Evolutionary conservation across 352 stramenopile genomes (phyloP).

Genomic region (Thraustochytrium striatum): DNA sequence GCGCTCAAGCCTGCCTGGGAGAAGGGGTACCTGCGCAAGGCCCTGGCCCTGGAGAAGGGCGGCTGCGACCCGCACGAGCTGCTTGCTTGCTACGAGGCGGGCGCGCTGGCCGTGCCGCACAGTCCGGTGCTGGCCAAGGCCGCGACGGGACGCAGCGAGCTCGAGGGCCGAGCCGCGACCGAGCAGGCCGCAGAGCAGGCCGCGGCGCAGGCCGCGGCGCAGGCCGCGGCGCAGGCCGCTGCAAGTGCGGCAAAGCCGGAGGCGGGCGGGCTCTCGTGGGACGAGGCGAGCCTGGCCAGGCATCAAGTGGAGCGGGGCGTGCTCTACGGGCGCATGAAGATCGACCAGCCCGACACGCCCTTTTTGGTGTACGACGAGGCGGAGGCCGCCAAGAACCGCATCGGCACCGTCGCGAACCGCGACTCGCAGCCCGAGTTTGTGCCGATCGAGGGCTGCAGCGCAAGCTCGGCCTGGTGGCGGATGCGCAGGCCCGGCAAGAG

Average conservation of each 20-base stretch:
- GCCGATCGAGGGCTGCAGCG: background rate
- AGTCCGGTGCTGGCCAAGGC: background rate
- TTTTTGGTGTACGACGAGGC: slow-evolving; percentile 40
- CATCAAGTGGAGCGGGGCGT: slow-evolving; percentile 23
- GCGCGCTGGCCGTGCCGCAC: slow-evolving; percentile 3
- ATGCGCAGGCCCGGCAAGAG: no score
- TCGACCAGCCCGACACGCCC: slow-evolving; percentile 40
- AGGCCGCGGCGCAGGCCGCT: background rate
- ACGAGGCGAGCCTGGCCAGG: background rate
- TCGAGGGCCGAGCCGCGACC: no score
- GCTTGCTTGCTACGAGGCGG: slow-evolving; percentile 14
- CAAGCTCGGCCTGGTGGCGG: slow-evolving; percentile 28
- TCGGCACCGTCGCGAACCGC: slow-evolving; percentile 15
- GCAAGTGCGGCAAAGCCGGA: background rate
- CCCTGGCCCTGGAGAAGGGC: slow-evolving; percentile 31
- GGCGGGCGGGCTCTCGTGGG: background rate
- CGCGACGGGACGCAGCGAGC: background rate
- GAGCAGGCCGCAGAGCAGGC: no score
- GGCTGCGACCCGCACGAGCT: background rate
- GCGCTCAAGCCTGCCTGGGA: slow-evolving; percentile 15
- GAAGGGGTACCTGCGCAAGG: slow-evolving; percentile 10
- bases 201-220: background rate
- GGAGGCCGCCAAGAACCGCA: slow-evolving; percentile 4
- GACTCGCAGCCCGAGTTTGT: slow-evolving; percentile 19
- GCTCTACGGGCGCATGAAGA: slow-evolving; percentile 43